Percentiles rank a stretch among this genome's conserved stretches.
phyloP scores from a whole-genome alignment of 75 land plant genomes.

The Selaginella tamariscina region DNA sequence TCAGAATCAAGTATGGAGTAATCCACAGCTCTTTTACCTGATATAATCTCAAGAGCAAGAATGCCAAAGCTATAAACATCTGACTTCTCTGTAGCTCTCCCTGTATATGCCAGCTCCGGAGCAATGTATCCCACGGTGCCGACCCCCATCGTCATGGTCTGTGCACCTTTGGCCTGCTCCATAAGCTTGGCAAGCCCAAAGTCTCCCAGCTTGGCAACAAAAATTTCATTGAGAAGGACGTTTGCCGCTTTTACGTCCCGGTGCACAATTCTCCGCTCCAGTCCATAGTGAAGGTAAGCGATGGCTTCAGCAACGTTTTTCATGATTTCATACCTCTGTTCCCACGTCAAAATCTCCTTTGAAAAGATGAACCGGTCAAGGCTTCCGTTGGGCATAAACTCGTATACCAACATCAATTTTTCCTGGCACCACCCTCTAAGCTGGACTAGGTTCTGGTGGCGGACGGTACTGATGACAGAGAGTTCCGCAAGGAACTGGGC shows the following conservation, averaged over 20 bases:
- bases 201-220: slow-evolving; percentile 3
- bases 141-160: slow-evolving; percentile 5
- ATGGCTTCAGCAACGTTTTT: slow-evolving; percentile 3
- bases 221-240: background rate
- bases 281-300: background rate
- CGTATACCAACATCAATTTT: slow-evolving; percentile 1
- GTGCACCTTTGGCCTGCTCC: background rate
- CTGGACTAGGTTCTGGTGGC: background rate
- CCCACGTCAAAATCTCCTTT: background rate
- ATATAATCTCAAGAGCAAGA: background rate
- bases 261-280: background rate
- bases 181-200: slow-evolving; percentile 9
- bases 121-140: slow-evolving; percentile 10
- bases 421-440: slow-evolving; percentile 7
- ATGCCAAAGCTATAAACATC: slow-evolving; percentile 14
- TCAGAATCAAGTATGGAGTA: background rate
- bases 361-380: background rate
- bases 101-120: slow-evolving; percentile 8
- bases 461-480: background rate
- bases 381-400: slow-evolving; percentile 7
- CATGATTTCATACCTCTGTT: background rate
- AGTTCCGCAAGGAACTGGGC: slow-evolving; percentile 5
- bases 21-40: background rate
- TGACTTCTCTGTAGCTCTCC: slow-evolving; percentile 6
- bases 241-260: slow-evolving; percentile 8